phyloP scores from a whole-genome alignment of 2,329 filamentous ascomycete genomes.

The Exophiala viscosa region DNA sequence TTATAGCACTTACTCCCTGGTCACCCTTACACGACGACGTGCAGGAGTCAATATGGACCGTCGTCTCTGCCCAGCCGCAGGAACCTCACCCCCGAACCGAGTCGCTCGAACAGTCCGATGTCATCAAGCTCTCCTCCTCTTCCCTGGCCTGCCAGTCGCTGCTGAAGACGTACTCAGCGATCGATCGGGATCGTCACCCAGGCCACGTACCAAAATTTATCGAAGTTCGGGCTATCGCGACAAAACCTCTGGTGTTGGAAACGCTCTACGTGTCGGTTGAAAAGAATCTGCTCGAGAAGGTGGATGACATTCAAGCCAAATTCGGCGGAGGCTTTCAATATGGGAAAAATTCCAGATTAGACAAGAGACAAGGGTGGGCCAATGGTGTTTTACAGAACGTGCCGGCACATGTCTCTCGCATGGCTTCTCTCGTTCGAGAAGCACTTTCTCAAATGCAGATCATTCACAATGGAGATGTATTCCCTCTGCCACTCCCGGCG shows the following conservation, averaged over 20 bases:
- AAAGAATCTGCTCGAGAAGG: conserved; percentile 69
- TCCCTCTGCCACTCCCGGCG: conserved; percentile 70
- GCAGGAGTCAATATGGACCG: conserved; percentile 72
- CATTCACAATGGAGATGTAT: conserved; percentile 76
- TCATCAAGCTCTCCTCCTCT: conserved; percentile 74
- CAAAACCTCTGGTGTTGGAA: conserved; percentile 73
- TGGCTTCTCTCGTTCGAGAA: conserved; percentile 60
- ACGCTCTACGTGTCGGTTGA: conserved; percentile 85
- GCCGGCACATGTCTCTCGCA: conserved; percentile 18
- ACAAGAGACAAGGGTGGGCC: conserved; percentile 10
- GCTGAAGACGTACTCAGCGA: conserved; percentile 65
- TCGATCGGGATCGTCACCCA: conserved; percentile 71
- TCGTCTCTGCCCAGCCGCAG: conserved; percentile 64
- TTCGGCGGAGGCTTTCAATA: conserved; percentile 61
- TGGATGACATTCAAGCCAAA: conserved; percentile 78
- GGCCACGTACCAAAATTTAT: conserved; percentile 71
- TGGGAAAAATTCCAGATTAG: conserved; percentile 24
- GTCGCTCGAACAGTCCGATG: conserved; percentile 64
- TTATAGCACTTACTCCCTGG: conserved; percentile 47
- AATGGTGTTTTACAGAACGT: conserved; percentile 21
- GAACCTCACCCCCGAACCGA: conserved; percentile 41
- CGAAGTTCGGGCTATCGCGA: conserved; percentile 78
- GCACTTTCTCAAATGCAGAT: conserved; percentile 70
- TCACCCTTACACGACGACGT: conserved; percentile 40
- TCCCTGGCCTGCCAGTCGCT: conserved; percentile 77